These are phyloP conservation scores for Ascochyta fabae DNA, from an alignment of 2,329 filamentous ascomycete genomes.

Conservation along the genomic window DNA sequence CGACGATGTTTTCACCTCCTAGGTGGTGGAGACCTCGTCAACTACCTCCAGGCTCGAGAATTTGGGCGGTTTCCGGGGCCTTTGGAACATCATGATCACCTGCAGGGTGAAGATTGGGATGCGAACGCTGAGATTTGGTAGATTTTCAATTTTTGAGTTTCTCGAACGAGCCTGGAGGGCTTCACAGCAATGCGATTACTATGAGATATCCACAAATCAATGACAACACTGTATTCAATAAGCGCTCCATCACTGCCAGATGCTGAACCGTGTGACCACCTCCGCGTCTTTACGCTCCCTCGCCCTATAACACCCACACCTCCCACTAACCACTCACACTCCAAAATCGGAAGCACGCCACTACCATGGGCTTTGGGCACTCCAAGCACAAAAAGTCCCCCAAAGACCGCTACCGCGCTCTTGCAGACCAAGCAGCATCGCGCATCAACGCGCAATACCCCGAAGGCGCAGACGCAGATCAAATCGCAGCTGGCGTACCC, in stretches of 20 bases:
- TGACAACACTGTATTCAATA: background rate
- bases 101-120: background rate
- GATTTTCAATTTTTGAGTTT: background rate
- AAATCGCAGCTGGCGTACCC: background rate
- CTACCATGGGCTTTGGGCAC: background rate
- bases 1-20: slow-evolving; percentile 45
- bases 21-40: slow-evolving; percentile 13
- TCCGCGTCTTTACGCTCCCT: background rate
- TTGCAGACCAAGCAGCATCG: background rate
- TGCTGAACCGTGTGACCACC: background rate
- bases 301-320: background rate
- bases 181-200: background rate
- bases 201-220: background rate
- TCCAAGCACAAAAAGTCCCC: background rate
- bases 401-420: background rate
- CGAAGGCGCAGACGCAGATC: background rate
- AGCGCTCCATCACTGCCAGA: background rate
- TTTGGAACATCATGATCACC: background rate
- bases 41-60: background rate
- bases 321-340: background rate
- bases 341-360: background rate
- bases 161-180: background rate
- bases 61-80: background rate
- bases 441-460: background rate
- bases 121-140: background rate